phyloP scores from a whole-genome alignment of 2,329 filamentous ascomycete genomes.

The Dryadomyces quercivorus region DNA sequence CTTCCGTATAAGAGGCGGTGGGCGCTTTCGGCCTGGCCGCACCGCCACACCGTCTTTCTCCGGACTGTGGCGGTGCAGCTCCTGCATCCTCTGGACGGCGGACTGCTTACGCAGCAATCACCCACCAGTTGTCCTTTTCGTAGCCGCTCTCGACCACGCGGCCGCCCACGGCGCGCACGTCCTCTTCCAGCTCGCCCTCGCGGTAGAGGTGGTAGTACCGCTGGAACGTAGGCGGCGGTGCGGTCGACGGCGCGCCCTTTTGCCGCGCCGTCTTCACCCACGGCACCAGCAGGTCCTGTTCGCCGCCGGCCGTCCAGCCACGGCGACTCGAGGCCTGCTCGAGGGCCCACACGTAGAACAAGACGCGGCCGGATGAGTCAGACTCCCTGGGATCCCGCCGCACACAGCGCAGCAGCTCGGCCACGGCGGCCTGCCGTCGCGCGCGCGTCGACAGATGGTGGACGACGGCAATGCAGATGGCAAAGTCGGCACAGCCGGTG shows the following conservation, averaged over 20 bases:
- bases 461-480: constrained; percentile 84
- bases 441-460: constrained; percentile 78
- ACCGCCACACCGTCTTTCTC: background rate
- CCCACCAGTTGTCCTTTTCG: constrained; percentile 99
- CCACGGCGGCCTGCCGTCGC: constrained; percentile 61
- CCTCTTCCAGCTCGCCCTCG: constrained; percentile 73
- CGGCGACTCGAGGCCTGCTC: constrained; percentile 80
- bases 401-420: constrained; percentile 57
- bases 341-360: constrained; percentile 91
- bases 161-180: constrained; percentile 65
- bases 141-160: constrained; percentile 70
- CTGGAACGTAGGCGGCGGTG: constrained; percentile 53
- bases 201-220: constrained; percentile 92
- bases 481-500: constrained; percentile 54
- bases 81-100: background rate
- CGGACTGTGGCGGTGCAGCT: background rate
- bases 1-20: background rate
- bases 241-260: too few species aligned
- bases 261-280: constrained; percentile 50
- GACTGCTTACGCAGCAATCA: constrained; percentile 34
- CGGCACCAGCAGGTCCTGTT: constrained; percentile 89
- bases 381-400: constrained; percentile 18
- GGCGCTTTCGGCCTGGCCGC: background rate
- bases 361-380: constrained; percentile 57
- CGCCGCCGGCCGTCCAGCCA: constrained; percentile 73